Evolutionary conservation across 2,329 filamentous ascomycete species (phyloP).

Genomic region (Leptographium procerum): DNA sequence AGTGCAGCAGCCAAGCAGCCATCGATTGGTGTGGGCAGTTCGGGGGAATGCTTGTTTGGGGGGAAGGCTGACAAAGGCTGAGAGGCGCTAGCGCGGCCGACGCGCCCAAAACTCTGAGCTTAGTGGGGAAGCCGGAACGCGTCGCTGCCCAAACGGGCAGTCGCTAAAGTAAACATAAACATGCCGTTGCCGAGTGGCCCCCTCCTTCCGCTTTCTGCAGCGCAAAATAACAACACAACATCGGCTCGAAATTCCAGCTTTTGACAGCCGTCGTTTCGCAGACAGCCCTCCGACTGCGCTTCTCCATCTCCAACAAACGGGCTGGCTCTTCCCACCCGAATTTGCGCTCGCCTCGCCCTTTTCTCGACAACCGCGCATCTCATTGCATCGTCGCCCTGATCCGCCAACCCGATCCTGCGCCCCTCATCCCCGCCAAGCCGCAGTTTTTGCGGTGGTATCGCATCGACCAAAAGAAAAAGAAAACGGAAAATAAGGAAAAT

Average conservation of each 20-base stretch:
- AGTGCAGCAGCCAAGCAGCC: too few species aligned
- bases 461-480: too few species aligned
- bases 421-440: not conserved
- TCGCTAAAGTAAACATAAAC: conserved; percentile 24
- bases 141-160: conserved; percentile 8
- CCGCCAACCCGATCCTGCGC: not conserved
- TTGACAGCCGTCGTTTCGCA: not conserved
- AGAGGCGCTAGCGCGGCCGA: not conserved
- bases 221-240: not conserved
- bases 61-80: conserved; percentile 1
- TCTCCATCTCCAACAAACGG: not conserved
- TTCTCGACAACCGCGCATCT: not conserved
- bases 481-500: too few species aligned
- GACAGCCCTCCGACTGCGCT: not conserved
- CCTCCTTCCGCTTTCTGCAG: not conserved
- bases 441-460: conserved; percentile 6
- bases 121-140: not conserved
- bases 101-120: not conserved
- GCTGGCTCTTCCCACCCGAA: not conserved
- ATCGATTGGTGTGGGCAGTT: not conserved
- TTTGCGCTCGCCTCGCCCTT: not conserved
- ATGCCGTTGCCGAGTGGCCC: conserved; percentile 14
- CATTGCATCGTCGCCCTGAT: not conserved
- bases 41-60: not conserved
- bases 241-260: not conserved